Conservation (phyloP, 371 early-diverging fungal species). For the Mortierella sp. region DNA sequence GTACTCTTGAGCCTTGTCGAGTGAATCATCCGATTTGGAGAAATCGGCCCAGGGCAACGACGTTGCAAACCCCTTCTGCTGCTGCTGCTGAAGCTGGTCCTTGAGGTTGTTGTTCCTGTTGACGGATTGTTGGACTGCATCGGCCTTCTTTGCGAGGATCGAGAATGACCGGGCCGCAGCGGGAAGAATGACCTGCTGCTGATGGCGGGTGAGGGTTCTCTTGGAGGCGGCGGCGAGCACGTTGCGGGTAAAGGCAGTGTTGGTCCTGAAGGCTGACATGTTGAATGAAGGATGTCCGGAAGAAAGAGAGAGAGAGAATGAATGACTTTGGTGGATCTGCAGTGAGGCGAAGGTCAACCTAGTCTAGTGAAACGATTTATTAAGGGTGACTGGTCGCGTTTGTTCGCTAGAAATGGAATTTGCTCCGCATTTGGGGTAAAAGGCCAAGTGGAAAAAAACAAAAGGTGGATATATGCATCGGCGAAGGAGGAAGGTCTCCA, state of each 20-base stretch:
- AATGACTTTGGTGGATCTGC: too few species aligned
- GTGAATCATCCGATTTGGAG: constrained; percentile 20
- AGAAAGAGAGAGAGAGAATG: too few species aligned
- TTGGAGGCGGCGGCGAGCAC: constrained; percentile 6
- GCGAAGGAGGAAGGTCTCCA: too few species aligned
- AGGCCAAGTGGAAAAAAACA: too few species aligned
- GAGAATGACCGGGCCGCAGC: constrained; percentile 19
- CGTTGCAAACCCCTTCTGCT: constrained; percentile 38
- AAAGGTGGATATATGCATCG: too few species aligned
- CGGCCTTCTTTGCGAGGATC: constrained; percentile 83
- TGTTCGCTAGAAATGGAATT: too few species aligned
- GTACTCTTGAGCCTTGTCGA: constrained; percentile 49
- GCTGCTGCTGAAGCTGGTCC: neutral
- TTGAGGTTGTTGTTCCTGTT: constrained; percentile 38
- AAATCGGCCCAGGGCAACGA: constrained; percentile 48
- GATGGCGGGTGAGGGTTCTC: constrained; percentile 10
- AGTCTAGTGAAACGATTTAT: too few species aligned
- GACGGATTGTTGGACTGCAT: constrained; percentile 72
- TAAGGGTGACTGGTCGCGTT: too few species aligned
- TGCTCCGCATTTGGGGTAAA: too few species aligned
- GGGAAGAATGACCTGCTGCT: too few species aligned
- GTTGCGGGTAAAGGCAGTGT: constrained; percentile 17
- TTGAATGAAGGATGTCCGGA: constrained; percentile 4
- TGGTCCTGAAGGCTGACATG: constrained; percentile 44
- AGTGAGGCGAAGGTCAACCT: too few species aligned